Evolutionary conservation across 225 moss, liverwort and hornwort species (phyloP).

Genomic region (Ulota crispa): DNA sequence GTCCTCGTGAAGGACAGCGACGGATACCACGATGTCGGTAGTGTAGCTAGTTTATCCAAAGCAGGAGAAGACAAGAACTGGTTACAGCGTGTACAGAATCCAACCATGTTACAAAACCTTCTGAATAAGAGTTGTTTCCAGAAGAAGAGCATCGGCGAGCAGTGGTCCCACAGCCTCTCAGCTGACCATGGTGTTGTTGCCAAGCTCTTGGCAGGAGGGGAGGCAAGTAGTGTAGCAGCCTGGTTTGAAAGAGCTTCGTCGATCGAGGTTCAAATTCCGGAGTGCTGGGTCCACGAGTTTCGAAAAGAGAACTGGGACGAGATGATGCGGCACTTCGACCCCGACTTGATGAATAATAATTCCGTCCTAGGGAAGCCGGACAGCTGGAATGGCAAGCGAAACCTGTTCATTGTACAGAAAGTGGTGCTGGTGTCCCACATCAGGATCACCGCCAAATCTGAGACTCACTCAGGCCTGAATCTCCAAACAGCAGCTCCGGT

Average conservation of each 20-base stretch:
- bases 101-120: neutral
- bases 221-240: no score
- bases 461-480: neutral
- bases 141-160: neutral
- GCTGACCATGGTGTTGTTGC: neutral
- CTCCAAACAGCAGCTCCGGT: neutral
- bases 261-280: neutral
- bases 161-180: neutral
- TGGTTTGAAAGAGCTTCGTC: conserved; percentile 3
- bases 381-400: neutral
- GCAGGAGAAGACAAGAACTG: neutral
- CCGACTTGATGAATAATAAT: neutral
- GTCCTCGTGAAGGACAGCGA: conserved; percentile 11
- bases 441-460: neutral
- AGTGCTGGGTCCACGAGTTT: neutral
- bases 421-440: conserved; percentile 21
- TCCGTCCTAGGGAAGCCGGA: neutral
- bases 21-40: conserved; percentile 15
- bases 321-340: neutral
- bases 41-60: neutral
- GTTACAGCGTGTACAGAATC: neutral
- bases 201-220: neutral
- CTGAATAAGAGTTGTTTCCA: neutral
- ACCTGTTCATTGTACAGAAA: conserved; percentile 24
- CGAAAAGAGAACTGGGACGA: neutral